Evolutionary conservation across 139 green algal species (phyloP), one percentile per base, ranked within the genome.

Genomic region (Eudorina sp.): DNA sequence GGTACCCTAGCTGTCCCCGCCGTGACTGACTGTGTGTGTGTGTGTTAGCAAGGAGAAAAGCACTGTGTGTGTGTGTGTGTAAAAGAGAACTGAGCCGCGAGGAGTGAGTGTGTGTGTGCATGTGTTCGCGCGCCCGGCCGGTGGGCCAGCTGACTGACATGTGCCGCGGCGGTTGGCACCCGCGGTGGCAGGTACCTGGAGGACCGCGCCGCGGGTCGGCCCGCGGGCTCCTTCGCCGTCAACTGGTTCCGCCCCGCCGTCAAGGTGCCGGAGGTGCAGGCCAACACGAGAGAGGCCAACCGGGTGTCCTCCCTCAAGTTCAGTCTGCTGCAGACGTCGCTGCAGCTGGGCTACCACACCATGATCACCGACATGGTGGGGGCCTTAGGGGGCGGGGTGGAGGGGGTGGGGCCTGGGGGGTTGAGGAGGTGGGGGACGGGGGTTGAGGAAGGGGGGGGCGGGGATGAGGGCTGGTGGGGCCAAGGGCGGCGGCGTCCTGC

Each of bases 341-440:
- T 92, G 34, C 60, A 87, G 83, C 62, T 94, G 87, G 84, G 90
- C 9, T 91, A 91, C 85, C 85, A 92, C 81, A 85, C 86, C 23
- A 85, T 94, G 23, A 91, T 94, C 77, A 92, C 90, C 0, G 92
- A 95, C 88, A 92, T 95, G 92, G 80, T 86, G 78, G 13, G 76
- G 29, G 7, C 19, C n/a, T n/a, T n/a, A n/a, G 25, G 46, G 46
- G 68, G 68, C 18, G 68, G 1, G 14, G 31, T 4, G 21, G 38
- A 43, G 23, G 38, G 9, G 14, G 1, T 36, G 69, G 38, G 19
- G 38, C n/a, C n/a, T n/a, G 69, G 38, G 11, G 13, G 69, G 38
- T 14, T 23, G 69, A 23, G 38, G 18, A 7, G 55, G 21, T 34
- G 55, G 55, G 55, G 8, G 23, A n/a, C n/a, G 55, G 21, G 55